Conservation (phyloP, 768 basidiomycete genomes). For the Boletus vinaceobasis region DNA sequence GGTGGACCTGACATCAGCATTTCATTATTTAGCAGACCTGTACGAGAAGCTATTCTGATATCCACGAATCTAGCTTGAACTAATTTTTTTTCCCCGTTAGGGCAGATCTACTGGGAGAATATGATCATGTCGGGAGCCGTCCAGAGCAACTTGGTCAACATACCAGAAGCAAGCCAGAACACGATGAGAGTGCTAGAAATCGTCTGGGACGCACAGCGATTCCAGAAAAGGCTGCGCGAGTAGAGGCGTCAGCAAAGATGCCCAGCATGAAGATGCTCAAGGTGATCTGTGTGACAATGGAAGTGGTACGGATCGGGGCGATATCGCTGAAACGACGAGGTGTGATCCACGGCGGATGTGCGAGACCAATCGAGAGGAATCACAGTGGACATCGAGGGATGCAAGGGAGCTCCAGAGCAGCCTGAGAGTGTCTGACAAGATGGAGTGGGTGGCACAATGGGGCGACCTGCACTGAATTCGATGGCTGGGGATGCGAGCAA, state of each 20-base stretch:
- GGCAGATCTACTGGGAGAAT: background rate
- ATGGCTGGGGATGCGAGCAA: background rate
- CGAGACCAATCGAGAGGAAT: background rate
- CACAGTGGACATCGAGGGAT: background rate
- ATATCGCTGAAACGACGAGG: background rate
- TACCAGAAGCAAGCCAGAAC: background rate
- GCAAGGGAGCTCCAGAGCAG: background rate
- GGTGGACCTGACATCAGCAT: background rate
- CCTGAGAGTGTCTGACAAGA: background rate
- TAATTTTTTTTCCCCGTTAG: background rate
- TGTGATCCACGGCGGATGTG: background rate
- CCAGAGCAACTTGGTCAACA: background rate
- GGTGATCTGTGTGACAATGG: background rate
- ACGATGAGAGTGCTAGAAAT: background rate
- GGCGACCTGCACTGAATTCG: background rate
- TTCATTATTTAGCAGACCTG: background rate
- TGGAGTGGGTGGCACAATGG: background rate
- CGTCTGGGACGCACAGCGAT: background rate
- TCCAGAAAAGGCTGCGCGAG: background rate
- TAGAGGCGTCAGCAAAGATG: no score
- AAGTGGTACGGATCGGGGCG: background rate
- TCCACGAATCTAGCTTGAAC: background rate
- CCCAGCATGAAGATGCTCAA: background rate
- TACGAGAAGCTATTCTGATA: background rate
- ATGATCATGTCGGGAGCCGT: no score